Base-by-base conservation (phyloP, 208 protist species). In the Naegleria fowleri region DNA sequence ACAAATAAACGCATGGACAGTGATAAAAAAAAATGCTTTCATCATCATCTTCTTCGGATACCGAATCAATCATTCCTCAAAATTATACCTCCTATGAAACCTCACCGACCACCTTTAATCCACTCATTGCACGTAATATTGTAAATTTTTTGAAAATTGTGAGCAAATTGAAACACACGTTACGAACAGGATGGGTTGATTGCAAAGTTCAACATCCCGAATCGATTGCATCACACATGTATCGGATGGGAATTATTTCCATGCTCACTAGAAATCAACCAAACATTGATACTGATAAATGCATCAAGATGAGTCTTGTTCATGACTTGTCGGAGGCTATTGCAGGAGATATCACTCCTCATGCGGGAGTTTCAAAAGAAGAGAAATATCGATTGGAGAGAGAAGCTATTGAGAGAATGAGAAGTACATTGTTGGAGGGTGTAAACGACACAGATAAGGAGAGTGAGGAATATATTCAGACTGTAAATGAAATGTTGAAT, bases 211-310 rank as follows among this genome's bases (percentile, higher is more conserved):
- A 92, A 6, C 92, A 92, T 0, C 94, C 95, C 5, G 96, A 98
- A 93, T 96, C 96, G 9, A 92, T 98, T 55, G 96, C 95, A 25
- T 95, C 96, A 90, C 96, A 98, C 94, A 98, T 98, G 96, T 97
- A 97, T 92, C 95, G 96, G 91, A 97, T 96, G 94, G 94, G 95
- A 4, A 93, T 98, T 25, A 95, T 97, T 93, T 96, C 94, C 91
- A 97, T 98, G 96, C 96, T 98, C 94, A 97, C 95, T 90, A 75
- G n/a, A 13, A 88, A 58, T 39, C 52, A 58, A 33, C 95, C 95
- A 43, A 91, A 93, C 22, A 92, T 98, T 19, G 91, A 97, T 90
- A 93, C 92, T n/a, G 90, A 96, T 79, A 91, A 92, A 55, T 93
- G 97, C 92, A 95, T 97, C 29, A 92, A 93, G n/a, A 97, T 98